These are phyloP conservation scores for Malassezia yamatoensis DNA, from an alignment of 1,284 basidiomycete genomes.

Conservation along the genomic window DNA sequence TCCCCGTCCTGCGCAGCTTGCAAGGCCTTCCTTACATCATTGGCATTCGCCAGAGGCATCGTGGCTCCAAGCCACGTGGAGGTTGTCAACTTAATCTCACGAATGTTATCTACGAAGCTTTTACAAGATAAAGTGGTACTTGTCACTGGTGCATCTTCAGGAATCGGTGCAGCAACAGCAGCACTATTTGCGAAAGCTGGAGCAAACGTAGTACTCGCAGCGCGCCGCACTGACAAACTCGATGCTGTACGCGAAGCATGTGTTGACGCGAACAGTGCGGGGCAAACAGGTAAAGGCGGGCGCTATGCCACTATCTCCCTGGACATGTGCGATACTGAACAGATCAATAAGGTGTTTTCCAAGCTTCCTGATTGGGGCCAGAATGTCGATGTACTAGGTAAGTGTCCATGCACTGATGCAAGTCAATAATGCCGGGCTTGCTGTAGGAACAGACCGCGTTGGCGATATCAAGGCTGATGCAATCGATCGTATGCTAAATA, in stretches of 20 bases:
- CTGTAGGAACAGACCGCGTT: slow-evolving; percentile 66
- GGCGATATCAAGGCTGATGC: slow-evolving; percentile 67
- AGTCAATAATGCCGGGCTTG: slow-evolving; percentile 57
- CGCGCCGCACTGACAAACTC: slow-evolving; percentile 48
- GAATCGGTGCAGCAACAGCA: slow-evolving; percentile 56
- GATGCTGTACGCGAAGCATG: slow-evolving; percentile 52
- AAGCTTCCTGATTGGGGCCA: slow-evolving; percentile 39
- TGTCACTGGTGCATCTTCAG: slow-evolving; percentile 72
- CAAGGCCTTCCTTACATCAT: slow-evolving; percentile 7
- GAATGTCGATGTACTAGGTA: slow-evolving; percentile 32
- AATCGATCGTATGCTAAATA: slow-evolving; percentile 71
- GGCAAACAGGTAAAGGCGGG: slow-evolving; percentile 55
- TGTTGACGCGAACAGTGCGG: slow-evolving; percentile 60
- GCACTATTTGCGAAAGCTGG: slow-evolving; percentile 45
- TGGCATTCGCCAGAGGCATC: slow-evolving; percentile 1
- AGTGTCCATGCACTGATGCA: neutral
- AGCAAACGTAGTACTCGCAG: slow-evolving; percentile 50
- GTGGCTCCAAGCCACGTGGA: neutral
- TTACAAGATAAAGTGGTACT: slow-evolving; percentile 72
- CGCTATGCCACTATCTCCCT: slow-evolving; percentile 32
- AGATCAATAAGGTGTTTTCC: slow-evolving; percentile 24
- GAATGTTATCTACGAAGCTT: slow-evolving; percentile 28
- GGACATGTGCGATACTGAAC: slow-evolving; percentile 30
- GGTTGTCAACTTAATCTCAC: slow-evolving; percentile 4
- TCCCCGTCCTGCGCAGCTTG: slow-evolving; percentile 3